These are phyloP conservation scores for Aureobasidium sp. DNA, from an alignment of 2,329 filamentous ascomycete species.

Conservation along the genomic window DNA sequence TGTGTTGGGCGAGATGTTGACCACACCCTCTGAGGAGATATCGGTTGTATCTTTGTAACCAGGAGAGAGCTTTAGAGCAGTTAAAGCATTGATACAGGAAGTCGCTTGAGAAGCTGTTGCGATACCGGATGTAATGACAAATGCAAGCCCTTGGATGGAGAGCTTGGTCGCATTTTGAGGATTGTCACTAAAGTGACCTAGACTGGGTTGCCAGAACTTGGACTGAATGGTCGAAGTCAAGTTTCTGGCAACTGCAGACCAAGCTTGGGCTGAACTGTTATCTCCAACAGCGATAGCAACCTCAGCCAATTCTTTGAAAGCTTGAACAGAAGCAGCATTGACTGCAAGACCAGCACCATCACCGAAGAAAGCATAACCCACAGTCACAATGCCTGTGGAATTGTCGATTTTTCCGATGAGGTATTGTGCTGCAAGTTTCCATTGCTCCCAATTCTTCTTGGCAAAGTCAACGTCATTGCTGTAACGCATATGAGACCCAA, in stretches of 20 bases:
- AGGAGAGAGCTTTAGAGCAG: slow-evolving; percentile 23
- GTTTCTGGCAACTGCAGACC: slow-evolving; percentile 17
- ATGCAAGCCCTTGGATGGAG: slow-evolving; percentile 27
- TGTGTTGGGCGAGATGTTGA: slow-evolving; percentile 36
- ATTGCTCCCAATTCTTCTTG: slow-evolving; percentile 18
- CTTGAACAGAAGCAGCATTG: slow-evolving; percentile 21
- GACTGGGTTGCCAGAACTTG: slow-evolving; percentile 25
- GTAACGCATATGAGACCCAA: slow-evolving; percentile 22
- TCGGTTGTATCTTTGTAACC: slow-evolving; percentile 29
- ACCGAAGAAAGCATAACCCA: slow-evolving; percentile 20
- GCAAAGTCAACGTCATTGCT: slow-evolving; percentile 18
- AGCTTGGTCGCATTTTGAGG: slow-evolving; percentile 21
- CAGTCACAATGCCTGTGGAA: slow-evolving; percentile 19
- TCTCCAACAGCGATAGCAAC: slow-evolving; percentile 28
- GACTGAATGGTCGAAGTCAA: slow-evolving; percentile 24
- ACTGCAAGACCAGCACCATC: slow-evolving; percentile 23
- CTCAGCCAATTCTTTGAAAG: slow-evolving; percentile 20
- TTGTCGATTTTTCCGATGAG: slow-evolving; percentile 22
- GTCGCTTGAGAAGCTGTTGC: slow-evolving; percentile 25
- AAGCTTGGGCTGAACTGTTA: slow-evolving; percentile 17
- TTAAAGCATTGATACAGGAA: slow-evolving; percentile 24
- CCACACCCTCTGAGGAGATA: slow-evolving; percentile 17
- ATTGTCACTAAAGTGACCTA: slow-evolving; percentile 27
- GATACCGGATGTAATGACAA: slow-evolving; percentile 27
- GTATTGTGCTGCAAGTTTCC: slow-evolving; percentile 19